Base-by-base conservation (phyloP, 257 asterid species). In the Nicotiana sylvestris region DNA sequence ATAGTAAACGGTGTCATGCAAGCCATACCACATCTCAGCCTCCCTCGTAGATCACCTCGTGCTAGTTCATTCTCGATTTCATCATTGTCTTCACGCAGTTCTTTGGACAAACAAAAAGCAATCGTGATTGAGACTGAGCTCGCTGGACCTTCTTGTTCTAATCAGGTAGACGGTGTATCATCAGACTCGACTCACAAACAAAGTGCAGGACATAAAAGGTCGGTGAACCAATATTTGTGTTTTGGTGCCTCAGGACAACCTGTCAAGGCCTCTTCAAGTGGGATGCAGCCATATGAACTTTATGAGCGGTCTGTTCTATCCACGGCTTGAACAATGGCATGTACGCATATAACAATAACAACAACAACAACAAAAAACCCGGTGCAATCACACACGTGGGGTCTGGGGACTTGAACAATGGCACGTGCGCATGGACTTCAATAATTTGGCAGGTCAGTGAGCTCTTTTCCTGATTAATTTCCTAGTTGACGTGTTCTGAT, bases 51-150 rank as follows among this genome's bases (percentile, higher is more conserved):
- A 15, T 88, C 93, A 30, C 90, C 98, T 32, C 88, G 92, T 12
- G 94, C 97, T 1, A 94, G 94, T 72, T 94, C 98, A 5, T 89
- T 92, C 78, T 93, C 98, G 0, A 90, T 89, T 77, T 16, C 91
- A 3, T 95, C 97, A 0, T 43, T 88, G 18, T 93, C 99, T 12
- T 94, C 97, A 0, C 91, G 82, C 2, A 83, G 93, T 70, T 95
- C 97, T 0, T 25, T 83, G 85, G 95, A 93, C 16, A 85, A 85
- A 33, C 92, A 78, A 39, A 88, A 86, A 58, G 93, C 90, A 76
- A 51, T 8, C n/a, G 67, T 66, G 83, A 67, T 49, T 4, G 85
- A 51, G 16, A 51, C 46, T 15, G 80, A 76, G 15, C 64, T 51
- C 15, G 46, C 88, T 3, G 89, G 87, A 51, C 83, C 90, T 13